A percentile compares a stretch with the other conserved stretches of the same genome.
These are phyloP conservation scores for Vararia minispora DNA, from an alignment of 768 basidiomycete species.

Conservation along the genomic window DNA sequence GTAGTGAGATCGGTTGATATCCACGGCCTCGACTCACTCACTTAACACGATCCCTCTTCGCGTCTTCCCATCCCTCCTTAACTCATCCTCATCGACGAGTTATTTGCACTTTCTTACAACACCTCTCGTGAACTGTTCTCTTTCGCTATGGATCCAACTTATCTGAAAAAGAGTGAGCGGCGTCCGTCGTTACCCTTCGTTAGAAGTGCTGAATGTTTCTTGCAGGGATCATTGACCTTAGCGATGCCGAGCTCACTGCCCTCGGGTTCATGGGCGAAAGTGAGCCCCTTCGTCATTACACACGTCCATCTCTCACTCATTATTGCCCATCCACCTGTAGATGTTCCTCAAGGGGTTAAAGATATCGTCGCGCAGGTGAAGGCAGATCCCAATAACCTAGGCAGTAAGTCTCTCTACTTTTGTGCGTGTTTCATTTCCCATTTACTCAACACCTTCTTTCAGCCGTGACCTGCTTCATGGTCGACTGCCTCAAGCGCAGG, in stretches of 20 bases:
- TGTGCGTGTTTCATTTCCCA: constrained; percentile 17
- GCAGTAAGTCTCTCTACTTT: constrained; percentile 12
- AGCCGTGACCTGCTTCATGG: constrained; percentile 19
- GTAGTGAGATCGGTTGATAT: too few species aligned
- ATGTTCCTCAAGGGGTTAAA: constrained; percentile 5
- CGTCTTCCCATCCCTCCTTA: too few species aligned
- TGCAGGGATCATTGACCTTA: constrained; percentile 16
- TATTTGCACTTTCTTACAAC: too few species aligned
- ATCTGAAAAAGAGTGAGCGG: constrained; percentile 19
- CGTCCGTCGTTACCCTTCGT: constrained; percentile 16
- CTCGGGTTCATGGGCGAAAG: constrained; percentile 12
- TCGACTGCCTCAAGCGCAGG: too few species aligned
- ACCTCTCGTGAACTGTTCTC: too few species aligned
- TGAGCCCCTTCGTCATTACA: constrained; percentile 9
- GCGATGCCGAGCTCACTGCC: constrained; percentile 4
- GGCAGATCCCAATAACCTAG: constrained; percentile 12
- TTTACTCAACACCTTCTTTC: constrained; percentile 12
- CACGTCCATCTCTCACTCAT: constrained; percentile 8
- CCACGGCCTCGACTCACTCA: too few species aligned
- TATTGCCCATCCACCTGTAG: constrained; percentile 13
- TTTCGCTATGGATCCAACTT: constrained; percentile 7
- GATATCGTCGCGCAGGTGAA: constrained; percentile 13
- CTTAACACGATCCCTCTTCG: too few species aligned
- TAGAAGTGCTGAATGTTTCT: constrained; percentile 17
- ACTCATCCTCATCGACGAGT: too few species aligned